These are phyloP conservation scores for Yamadazyma diospyri DNA, from an alignment of 1,139 yeast genomes.

Conservation along the genomic window DNA sequence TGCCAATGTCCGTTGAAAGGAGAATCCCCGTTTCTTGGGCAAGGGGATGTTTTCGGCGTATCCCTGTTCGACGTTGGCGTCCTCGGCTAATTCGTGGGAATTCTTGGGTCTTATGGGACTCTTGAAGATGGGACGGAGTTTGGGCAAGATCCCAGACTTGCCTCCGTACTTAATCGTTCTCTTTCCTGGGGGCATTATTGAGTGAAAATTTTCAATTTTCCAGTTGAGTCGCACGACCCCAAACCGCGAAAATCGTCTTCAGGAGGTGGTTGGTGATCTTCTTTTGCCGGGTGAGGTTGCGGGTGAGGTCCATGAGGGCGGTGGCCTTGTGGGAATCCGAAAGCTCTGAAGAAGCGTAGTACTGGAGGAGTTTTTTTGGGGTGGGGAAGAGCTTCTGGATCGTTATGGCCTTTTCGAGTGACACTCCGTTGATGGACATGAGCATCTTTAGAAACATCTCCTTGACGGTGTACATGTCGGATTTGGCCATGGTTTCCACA, in stretches of 20 bases:
- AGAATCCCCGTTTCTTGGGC: conserved; percentile 59
- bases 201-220: conserved; percentile 1
- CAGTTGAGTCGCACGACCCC: conserved; percentile 41
- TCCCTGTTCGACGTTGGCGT: conserved; percentile 53
- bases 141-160: conserved; percentile 84
- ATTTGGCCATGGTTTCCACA: conserved; percentile 67
- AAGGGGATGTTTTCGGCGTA: conserved; percentile 73
- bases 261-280: conserved; percentile 60
- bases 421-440: conserved; percentile 75
- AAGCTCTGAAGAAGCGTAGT: no score
- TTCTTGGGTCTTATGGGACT: conserved; percentile 55
- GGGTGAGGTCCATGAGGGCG: conserved; percentile 41
- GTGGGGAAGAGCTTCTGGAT: conserved; percentile 68
- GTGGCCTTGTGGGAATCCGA: conserved; percentile 10
- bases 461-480: conserved; percentile 65
- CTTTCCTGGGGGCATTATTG: conserved; percentile 24
- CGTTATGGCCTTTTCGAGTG: conserved; percentile 78
- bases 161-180: conserved; percentile 52
- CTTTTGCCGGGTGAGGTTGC: conserved; percentile 55
- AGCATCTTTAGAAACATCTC: conserved; percentile 77
- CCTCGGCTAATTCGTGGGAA: conserved; percentile 30
- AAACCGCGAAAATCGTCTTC: conserved; percentile 55
- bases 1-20: conserved; percentile 37
- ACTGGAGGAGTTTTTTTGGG: conserved; percentile 47
- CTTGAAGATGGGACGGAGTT: conserved; percentile 67